Evolutionary conservation across 768 basidiomycete genomes (phyloP).

Genomic region (Suillus spraguei): DNA sequence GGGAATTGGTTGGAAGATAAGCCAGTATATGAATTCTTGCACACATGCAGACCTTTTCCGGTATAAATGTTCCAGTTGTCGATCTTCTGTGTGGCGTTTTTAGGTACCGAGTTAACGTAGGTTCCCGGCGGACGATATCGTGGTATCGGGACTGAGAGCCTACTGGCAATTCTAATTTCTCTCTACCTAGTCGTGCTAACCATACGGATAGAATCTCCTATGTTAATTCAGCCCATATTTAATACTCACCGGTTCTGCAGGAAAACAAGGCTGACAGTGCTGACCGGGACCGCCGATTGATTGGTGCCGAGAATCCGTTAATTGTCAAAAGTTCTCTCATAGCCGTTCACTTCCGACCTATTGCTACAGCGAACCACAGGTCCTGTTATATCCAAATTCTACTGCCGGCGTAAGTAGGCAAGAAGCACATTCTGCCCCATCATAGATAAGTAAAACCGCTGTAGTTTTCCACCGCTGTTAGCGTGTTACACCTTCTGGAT

Average conservation of each 20-base stretch:
- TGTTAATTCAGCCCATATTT: background rate
- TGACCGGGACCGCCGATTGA: background rate
- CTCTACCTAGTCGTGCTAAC: slow-evolving; percentile 1
- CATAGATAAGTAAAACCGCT: background rate
- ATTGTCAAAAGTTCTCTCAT: background rate
- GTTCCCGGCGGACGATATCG: background rate
- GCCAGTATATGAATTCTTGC: background rate
- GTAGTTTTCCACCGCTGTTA: background rate
- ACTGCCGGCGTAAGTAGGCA: background rate
- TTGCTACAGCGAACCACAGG: background rate
- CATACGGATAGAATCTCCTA: background rate
- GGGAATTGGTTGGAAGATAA: background rate
- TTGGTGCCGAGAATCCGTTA: background rate
- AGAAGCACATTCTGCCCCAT: background rate
- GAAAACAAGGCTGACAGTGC: background rate
- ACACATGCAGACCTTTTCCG: background rate
- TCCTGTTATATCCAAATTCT: background rate
- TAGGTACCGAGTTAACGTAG: background rate
- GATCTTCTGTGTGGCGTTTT: background rate
- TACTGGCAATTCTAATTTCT: background rate
- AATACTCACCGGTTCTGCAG: background rate
- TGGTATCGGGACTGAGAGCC: background rate
- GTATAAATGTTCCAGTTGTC: background rate
- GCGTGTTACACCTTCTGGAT: background rate
- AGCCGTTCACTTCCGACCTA: background rate